Evolutionary conservation across 805 yeast species (phyloP), one percentile per base, ranked within the genome.

Genomic region (Metschnikowia dekortorum): DNA sequence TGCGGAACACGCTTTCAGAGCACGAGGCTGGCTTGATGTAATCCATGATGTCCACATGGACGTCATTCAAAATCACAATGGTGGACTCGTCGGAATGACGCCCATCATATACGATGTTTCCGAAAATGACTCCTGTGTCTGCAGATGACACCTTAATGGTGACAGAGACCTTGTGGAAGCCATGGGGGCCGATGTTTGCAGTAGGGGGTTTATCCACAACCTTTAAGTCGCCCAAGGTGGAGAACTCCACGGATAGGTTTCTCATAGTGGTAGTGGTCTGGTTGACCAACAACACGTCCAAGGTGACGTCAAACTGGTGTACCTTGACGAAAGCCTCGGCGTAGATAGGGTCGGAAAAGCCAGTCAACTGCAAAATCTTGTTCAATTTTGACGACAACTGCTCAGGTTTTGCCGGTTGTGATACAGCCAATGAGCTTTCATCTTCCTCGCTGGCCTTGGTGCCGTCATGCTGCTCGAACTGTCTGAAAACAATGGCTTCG

Each of bases 121-220:
- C 99, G 66, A 94, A 94, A 46, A 94, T 89, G 48, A 92, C 97
- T 61, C 98, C 99, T 8, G 99, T 91, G 64, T 95, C 99, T 13
- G 98, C 97, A 40, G 96, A 87, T 0, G 96, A 86, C 41, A 94
- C 99, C 70, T 90, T 90, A 58, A 94, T 81, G 2, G 97, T 91
- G 43, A 91, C 83, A 60, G 89, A 91, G 34, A 88, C 78, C 54
- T 87, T 87, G 71, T 89, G 89, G 82, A 94, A 94, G 18, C 97
- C 97, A 70, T 91, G 96, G n/a, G 99, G 96, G 26, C 96, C 96
- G 53, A 94, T 81, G 65, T 92, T 94, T 38, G 86, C 89, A 13
- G 96, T 82, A 2, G 89, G 76, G 42, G 98, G 96, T 60, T 85
- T 85, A 63, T 94, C 98, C 47, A 91, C 85, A 44, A 94, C 95